phyloP scores from a whole-genome alignment of 108 stramenopile species.

The Mediolabrus comicus region DNA sequence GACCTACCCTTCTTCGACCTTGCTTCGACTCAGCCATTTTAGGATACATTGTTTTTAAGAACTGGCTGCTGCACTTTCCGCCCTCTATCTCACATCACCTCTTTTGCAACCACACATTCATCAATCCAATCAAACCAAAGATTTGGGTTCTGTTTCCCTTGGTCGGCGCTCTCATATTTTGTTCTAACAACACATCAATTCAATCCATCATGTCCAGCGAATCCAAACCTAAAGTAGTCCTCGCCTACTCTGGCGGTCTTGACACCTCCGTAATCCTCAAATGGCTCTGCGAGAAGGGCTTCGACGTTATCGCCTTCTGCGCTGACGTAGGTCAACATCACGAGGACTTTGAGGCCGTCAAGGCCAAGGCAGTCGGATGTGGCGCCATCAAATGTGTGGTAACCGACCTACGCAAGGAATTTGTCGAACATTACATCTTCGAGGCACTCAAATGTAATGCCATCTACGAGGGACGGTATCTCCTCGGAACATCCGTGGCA shows the following conservation, averaged over 20 bases:
- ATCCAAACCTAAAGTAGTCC: conserved; percentile 87
- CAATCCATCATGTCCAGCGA: conserved; percentile 33
- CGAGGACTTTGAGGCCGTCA: conserved; percentile 84
- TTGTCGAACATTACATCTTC: conserved; percentile 95
- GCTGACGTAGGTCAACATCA: conserved; percentile 94
- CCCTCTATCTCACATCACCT: too few species aligned
- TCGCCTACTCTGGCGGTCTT: conserved; percentile 96
- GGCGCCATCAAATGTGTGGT: conserved; percentile 90
- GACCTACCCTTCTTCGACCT: too few species aligned
- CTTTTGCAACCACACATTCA: too few species aligned
- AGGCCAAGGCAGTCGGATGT: conserved; percentile 82
- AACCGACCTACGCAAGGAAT: conserved; percentile 94
- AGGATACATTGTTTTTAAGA: too few species aligned
- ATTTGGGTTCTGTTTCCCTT: too few species aligned
- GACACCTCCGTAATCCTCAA: conserved; percentile 98
- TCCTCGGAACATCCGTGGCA: conserved; percentile 95
- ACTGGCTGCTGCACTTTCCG: too few species aligned
- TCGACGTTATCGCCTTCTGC: conserved; percentile 96
- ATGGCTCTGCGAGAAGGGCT: conserved; percentile 98
- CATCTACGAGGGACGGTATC: conserved; percentile 92
- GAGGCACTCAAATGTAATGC: conserved; percentile 94
- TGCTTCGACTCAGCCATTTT: too few species aligned
- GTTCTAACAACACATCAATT: background rate
- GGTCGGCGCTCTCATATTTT: background rate
- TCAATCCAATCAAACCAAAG: background rate